Evolutionary conservation across 1,284 basidiomycete species (phyloP).

Genomic region (Tetrapyrgos nigripes): DNA sequence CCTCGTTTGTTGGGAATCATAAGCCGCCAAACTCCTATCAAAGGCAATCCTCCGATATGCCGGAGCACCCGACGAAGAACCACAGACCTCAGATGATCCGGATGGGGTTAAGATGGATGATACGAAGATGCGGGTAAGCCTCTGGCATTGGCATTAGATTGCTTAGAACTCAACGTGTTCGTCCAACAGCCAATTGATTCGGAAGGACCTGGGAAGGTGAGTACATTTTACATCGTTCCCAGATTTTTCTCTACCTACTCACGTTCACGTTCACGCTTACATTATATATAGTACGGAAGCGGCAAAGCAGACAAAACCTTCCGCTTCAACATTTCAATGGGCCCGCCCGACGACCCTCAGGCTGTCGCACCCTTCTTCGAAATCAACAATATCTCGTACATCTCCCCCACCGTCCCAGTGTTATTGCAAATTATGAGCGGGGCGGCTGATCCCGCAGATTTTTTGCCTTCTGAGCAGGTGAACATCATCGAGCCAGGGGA

Average conservation of each 20-base stretch:
- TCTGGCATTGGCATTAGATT: neutral
- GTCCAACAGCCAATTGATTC: conserved; percentile 36
- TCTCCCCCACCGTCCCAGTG: conserved; percentile 40
- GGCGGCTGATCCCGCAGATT: conserved; percentile 36
- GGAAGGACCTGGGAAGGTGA: conserved; percentile 32
- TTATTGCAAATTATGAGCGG: conserved; percentile 47
- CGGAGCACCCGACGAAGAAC: conserved; percentile 45
- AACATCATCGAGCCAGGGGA: conserved; percentile 34
- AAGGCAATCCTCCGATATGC: conserved; percentile 55
- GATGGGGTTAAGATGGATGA: conserved; percentile 33
- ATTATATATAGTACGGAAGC: conserved; percentile 25
- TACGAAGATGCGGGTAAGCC: conserved; percentile 38
- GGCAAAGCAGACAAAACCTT: conserved; percentile 39
- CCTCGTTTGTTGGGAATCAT: no score
- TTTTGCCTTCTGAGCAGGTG: conserved; percentile 36
- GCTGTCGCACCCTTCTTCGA: conserved; percentile 36
- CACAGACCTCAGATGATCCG: conserved; percentile 35
- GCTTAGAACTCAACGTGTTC: neutral
- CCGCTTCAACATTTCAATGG: conserved; percentile 39
- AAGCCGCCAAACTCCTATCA: no score
- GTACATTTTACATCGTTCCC: no score
- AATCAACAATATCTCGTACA: conserved; percentile 42
- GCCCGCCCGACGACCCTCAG: no score
- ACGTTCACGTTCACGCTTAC: no score
- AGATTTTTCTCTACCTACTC: no score